Evolutionary conservation across 2,329 filamentous ascomycete species (phyloP).

Genomic region (Colletotrichum sojae): DNA sequence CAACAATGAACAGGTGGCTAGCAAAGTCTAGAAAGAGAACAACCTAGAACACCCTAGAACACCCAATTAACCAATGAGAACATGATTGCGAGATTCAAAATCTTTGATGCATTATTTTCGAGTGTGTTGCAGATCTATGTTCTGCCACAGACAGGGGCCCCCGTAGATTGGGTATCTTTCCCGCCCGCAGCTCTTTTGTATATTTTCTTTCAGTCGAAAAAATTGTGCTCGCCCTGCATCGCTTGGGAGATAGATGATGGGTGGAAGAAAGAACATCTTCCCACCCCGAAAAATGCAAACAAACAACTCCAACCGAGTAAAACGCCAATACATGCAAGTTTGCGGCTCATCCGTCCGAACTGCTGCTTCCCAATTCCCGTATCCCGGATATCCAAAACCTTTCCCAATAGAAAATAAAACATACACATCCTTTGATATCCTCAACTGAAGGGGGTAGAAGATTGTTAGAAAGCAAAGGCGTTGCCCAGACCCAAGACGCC

Average conservation of each 20-base stretch:
- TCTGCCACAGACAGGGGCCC: not conserved
- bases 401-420: not conserved
- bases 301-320: not conserved
- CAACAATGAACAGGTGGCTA: accelerated
- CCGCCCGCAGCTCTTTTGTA: not conserved
- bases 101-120: not conserved
- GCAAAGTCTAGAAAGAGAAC: no score
- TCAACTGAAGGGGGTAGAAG: no score
- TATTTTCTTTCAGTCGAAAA: slow-evolving; percentile 1
- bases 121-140: not conserved
- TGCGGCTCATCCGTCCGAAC: slow-evolving; percentile 2
- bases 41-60: not conserved
- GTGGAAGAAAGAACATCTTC: not conserved
- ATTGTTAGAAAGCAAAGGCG: slow-evolving; percentile 17
- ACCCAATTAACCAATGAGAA: not conserved
- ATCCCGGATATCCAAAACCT: not conserved
- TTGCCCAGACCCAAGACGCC: slow-evolving; percentile 31
- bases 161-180: not conserved
- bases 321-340: slow-evolving; percentile 21
- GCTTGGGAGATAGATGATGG: slow-evolving; percentile 7
- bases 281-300: not conserved
- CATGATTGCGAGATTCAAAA: not conserved
- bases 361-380: not conserved
- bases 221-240: slow-evolving; percentile 15
- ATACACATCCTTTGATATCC: no score